Evolutionary conservation across 768 basidiomycete species (phyloP), one percentile per base, ranked within the genome.

Genomic region (Tylopilus subfusipes): DNA sequence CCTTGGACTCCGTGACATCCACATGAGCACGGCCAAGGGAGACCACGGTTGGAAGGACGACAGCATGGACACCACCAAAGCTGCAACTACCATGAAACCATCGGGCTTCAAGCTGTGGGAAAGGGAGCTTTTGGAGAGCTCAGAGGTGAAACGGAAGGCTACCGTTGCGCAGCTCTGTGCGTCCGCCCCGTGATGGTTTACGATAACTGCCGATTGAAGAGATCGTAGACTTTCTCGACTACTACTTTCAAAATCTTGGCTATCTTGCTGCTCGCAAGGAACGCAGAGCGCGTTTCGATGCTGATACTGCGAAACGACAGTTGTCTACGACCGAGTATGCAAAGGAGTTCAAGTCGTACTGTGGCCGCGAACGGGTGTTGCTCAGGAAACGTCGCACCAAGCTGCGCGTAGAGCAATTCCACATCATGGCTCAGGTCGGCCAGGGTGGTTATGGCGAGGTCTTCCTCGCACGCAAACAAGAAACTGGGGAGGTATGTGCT

Each of bases 381-480:
- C 78, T 99, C n/a, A 81, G 97, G 50, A 86, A 89, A 57, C 82
- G 97, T n/a, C 80, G 97, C 34, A 86, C 95, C 12, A 99, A 97
- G 68, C 79, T 98, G 40, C 83, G 85, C 55, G 84, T 99, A 24
- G 93, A 98, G 46, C 91, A 96, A 65, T 99, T 99, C 72, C 92
- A 97, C 66, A 96, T 99, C 69, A 95, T 99, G 59, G 93, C 94
- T 1, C 97, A 99, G 72, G 93, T 99, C 45, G 97, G 97, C 2
- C 97, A 99, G 74, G 97, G 97, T 13, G 97, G 97, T 3, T 99
- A 98, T 72, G 97, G 97, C 6, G 96, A 98, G 60, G 97, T 99
- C 24, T 99, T 90, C 67, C 79, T 99, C 48, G 97, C 97, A 11
- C 78, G 96, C 39, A 97, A 98, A 69, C 88, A 87, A 61, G 97